Conservation (phyloP, 768 basidiomycete genomes). For the Pleurotus giganteus region DNA sequence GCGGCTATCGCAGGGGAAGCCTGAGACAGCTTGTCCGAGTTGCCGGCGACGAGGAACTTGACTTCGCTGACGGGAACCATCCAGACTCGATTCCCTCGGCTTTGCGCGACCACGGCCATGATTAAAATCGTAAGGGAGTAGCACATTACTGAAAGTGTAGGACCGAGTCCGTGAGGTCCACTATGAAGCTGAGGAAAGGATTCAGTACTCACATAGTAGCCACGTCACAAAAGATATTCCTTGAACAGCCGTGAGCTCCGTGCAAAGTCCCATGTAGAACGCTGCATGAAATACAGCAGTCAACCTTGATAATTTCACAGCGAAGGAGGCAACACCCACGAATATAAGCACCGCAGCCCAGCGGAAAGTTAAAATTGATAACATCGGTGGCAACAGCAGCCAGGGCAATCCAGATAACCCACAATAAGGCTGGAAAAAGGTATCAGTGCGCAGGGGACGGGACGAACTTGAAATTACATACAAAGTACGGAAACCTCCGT, state of each 20-base stretch:
- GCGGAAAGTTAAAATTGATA: neutral
- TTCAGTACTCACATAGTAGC: neutral
- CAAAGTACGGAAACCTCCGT: neutral
- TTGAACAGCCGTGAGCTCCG: neutral
- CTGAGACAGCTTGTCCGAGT: neutral
- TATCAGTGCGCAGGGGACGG: neutral
- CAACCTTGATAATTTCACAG: neutral
- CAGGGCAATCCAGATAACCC: neutral
- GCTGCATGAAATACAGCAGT: neutral
- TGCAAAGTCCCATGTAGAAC: conserved; percentile 1
- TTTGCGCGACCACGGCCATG: neutral
- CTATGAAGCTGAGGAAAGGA: neutral
- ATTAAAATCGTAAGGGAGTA: neutral
- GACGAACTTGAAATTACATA: neutral
- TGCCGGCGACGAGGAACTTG: neutral
- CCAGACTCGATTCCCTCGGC: conserved; percentile 5
- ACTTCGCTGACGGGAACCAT: neutral
- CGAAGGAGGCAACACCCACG: neutral
- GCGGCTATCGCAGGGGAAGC: neutral
- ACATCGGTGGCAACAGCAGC: neutral
- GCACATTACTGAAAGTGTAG: neutral
- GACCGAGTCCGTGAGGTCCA: neutral
- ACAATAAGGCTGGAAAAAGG: neutral
- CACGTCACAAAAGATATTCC: neutral
- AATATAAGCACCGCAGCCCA: conserved; percentile 3